Conservation (phyloP, 1,284 basidiomycete species). For the Phenoliferia sp. region DNA sequence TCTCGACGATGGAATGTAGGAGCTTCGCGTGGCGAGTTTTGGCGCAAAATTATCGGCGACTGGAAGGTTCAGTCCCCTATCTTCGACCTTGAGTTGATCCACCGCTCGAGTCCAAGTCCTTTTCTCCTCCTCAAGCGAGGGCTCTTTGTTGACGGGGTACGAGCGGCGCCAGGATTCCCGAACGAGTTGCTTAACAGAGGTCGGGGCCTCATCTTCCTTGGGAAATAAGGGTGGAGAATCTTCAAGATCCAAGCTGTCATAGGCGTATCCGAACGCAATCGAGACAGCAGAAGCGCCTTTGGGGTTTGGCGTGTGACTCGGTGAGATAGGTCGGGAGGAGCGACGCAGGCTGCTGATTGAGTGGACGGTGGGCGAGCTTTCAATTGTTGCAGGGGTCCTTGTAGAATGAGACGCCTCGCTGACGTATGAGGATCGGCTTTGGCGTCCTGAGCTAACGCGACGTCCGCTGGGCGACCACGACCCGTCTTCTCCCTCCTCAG, state of each 20-base stretch:
- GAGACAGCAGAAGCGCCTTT: background rate
- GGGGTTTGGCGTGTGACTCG: background rate
- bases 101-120: background rate
- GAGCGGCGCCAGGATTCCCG: constrained; percentile 8
- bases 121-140: constrained; percentile 4
- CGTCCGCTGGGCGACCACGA: background rate
- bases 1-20: constrained; percentile 4
- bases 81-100: constrained; percentile 1
- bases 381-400: background rate
- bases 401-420: background rate
- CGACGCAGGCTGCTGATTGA: background rate
- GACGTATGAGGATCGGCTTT: background rate
- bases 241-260: background rate
- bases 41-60: background rate
- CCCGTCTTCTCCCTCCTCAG: constrained; percentile 13
- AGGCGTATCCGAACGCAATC: constrained; percentile 12
- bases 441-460: background rate
- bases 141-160: constrained; percentile 2
- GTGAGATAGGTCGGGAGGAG: background rate
- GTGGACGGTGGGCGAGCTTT: background rate
- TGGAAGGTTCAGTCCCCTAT: background rate
- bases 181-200: constrained; percentile 16
- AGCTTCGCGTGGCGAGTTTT: background rate
- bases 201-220: background rate
- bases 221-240: background rate